Percentiles rank a stretch among this genome's conserved stretches.
Conservation (phyloP, 805 yeast genomes). For the Saturnispora mendoncae region DNA sequence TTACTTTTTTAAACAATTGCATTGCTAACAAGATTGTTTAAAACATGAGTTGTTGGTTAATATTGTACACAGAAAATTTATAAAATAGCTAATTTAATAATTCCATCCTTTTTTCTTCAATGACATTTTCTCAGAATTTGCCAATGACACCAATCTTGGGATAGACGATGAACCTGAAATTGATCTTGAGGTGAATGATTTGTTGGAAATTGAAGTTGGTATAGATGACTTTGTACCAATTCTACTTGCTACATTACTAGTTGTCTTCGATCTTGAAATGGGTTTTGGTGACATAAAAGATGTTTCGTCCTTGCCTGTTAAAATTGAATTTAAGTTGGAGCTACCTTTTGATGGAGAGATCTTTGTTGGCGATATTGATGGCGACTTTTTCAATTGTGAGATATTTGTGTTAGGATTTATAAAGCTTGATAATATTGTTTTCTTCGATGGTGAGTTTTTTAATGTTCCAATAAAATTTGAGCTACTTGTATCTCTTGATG, state of each 20-base stretch:
- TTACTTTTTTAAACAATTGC: too few species aligned
- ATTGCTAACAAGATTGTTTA: too few species aligned
- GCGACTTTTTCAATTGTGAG: conserved; percentile 5
- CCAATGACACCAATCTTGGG: conserved; percentile 13
- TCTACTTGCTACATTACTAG: background rate
- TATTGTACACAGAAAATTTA: background rate
- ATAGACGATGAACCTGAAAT: conserved; percentile 9
- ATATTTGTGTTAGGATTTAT: background rate
- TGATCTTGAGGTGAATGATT: conserved; percentile 2
- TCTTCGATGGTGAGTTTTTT: conserved; percentile 4
- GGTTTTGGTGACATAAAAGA: conserved; percentile 5
- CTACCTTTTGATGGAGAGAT: conserved; percentile 18
- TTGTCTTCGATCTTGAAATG: conserved; percentile 8
- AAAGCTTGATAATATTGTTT: background rate
- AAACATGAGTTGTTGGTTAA: background rate
- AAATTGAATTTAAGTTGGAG: conserved; percentile 16
- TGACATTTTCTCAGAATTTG: conserved; percentile 6
- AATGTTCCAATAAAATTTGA: background rate
- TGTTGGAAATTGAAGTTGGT: conserved; percentile 4
- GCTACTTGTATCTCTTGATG: background rate
- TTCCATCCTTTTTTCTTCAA: conserved; percentile 6
- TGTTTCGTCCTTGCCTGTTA: background rate
- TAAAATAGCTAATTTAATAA: background rate
- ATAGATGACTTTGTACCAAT: background rate
- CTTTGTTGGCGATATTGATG: conserved; percentile 13